These are phyloP conservation scores for Ganoderma leucocontextum DNA, from an alignment of 1,284 basidiomycete genomes.

Conservation along the genomic window DNA sequence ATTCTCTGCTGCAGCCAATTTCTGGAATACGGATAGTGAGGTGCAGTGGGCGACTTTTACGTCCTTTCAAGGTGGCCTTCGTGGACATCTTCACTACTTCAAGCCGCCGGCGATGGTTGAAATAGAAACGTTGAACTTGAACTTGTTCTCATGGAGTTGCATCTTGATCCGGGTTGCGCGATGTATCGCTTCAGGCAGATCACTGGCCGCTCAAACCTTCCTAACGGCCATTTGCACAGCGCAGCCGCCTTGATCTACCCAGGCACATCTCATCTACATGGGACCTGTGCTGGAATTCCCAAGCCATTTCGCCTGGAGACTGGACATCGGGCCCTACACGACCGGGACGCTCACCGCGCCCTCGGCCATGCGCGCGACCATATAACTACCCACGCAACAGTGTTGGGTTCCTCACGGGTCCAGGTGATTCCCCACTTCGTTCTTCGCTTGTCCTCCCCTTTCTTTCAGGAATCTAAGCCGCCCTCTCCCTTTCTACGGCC, in stretches of 20 bases:
- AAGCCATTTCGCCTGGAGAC: neutral
- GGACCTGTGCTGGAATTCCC: neutral
- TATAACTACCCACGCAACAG: slow-evolving; percentile 8
- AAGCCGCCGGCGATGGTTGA: neutral
- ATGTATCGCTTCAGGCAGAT: slow-evolving; percentile 10
- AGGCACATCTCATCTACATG: neutral
- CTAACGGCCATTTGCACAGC: neutral
- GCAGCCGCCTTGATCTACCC: slow-evolving; percentile 8
- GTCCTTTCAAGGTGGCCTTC: too few relatives aligned
- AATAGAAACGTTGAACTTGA: neutral
- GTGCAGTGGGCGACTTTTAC: neutral
- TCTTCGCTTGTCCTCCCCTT: slow-evolving; percentile 20
- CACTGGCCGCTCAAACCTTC: neutral
- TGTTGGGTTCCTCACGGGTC: slow-evolving; percentile 14
- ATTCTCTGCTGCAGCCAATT: neutral
- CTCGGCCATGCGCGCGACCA: neutral
- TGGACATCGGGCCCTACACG: neutral
- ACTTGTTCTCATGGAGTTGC: neutral
- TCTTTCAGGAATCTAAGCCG: slow-evolving; percentile 9
- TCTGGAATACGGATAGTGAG: too few relatives aligned
- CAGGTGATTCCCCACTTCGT: slow-evolving; percentile 28
- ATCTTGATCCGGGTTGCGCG: slow-evolving; percentile 16
- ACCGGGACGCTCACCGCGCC: neutral
- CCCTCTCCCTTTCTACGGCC: neutral
- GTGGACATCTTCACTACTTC: too few relatives aligned